Base-by-base conservation (phyloP, 257 asterid species). In the Datura wrightii region DNA sequence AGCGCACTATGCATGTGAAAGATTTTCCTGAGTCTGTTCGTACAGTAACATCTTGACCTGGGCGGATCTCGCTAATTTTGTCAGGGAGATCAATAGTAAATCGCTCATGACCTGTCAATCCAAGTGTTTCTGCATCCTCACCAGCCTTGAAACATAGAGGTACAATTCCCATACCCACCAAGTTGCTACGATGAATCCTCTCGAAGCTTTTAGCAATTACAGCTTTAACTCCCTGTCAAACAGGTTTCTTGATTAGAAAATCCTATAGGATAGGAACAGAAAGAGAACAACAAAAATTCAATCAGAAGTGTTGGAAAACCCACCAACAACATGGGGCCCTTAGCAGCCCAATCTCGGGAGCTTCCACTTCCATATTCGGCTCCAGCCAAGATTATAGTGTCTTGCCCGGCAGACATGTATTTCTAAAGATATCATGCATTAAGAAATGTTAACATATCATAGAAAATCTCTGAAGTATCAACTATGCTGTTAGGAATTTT, bases 1-100 rank as follows among this genome's bases (percentile, higher is more conserved):
- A 93, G 83, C 95, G 97, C 76, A 79, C 95, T n/a, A 90, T 85
- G 94, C 97, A 92, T 14, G 94, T 90, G 89, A 93, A 93, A 58
- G 89, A 86, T 88, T 93, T 93, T 72, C 94, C 97, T 18, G 63
- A 24, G 89, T 93, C 92, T 0, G 95, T 91, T 15, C 53, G 69
- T 71, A 93, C 92, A 8, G 91, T 84, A 34, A 93, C 88, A 80
- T 93, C 93, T 90, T 93, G 97, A 69, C 97, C 97, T 5, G 97
- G 97, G 79, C 84, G 91, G 87, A 93, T 90, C 39, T 91, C 93
- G 14, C 89, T 90, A 34, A 93, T 85, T 1, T 90, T 87, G 89
- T 79, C 87, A 1, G 97, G 95, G 71, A 93, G 97, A 76, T 91
- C 95, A 71, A 93, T 91, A 18, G 90, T 90, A 89, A 84, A 93